Conservation (phyloP, 805 yeast genomes). For the Starmerella etchellsii region DNA sequence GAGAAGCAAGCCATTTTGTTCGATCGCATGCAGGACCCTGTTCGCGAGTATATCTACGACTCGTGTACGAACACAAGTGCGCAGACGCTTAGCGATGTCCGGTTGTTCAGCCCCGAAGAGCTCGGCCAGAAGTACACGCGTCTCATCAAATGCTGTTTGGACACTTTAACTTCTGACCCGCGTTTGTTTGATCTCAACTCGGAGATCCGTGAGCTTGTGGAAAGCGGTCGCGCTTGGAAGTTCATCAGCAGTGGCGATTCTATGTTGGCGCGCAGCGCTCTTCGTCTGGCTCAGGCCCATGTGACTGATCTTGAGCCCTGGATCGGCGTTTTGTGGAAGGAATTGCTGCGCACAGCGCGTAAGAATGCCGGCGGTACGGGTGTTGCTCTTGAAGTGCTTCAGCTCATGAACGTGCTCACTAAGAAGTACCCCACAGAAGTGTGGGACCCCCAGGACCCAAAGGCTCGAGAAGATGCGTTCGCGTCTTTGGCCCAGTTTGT, state of each 20-base stretch:
- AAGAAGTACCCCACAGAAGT: conserved; percentile 29
- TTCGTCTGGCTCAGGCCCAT: conserved; percentile 30
- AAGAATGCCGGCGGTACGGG: conserved; percentile 13
- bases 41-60: conserved; percentile 43
- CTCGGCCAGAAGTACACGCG: conserved; percentile 50
- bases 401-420: conserved; percentile 32
- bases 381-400: conserved; percentile 22
- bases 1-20: conserved; percentile 46
- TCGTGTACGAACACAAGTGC: conserved; percentile 44
- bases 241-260: conserved; percentile 31
- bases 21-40: conserved; percentile 43
- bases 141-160: conserved; percentile 38
- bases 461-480: conserved; percentile 10
- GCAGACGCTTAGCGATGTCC: conserved; percentile 59
- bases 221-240: conserved; percentile 36
- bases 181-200: conserved; percentile 5
- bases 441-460: conserved; percentile 18
- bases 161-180: conserved; percentile 8
- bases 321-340: conserved; percentile 10
- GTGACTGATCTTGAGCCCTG: conserved; percentile 4
- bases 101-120: conserved; percentile 56
- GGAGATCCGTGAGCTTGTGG: conserved; percentile 28
- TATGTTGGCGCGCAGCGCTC: conserved; percentile 32
- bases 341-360: conserved; percentile 19
- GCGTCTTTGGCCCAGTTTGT: conserved; percentile 17